A percentile compares a stretch with the other conserved stretches of the same genome.
phyloP scores from a whole-genome alignment of 768 basidiomycete species.

The Neoboletus brunneissimus region DNA sequence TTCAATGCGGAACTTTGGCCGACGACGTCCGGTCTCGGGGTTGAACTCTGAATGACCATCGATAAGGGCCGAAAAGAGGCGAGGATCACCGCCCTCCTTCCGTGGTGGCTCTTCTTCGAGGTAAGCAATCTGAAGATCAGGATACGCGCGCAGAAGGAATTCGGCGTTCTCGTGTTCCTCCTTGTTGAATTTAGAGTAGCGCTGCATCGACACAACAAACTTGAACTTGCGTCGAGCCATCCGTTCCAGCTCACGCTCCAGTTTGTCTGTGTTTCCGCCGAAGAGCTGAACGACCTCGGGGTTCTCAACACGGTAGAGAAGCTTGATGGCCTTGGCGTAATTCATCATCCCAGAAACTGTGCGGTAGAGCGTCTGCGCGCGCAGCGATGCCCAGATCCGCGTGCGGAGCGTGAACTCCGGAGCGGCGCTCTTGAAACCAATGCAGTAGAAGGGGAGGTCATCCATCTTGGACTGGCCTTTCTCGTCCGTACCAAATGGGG shows the following conservation, averaged over 20 bases:
- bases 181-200: slow-evolving; percentile 99
- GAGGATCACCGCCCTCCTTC: slow-evolving; percentile 92
- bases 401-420: slow-evolving; percentile 98
- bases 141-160: slow-evolving; percentile 95
- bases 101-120: slow-evolving; percentile 92
- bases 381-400: slow-evolving; percentile 97
- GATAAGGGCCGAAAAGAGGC: slow-evolving; percentile 94
- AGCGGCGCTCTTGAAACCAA: slow-evolving; percentile 98
- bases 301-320: slow-evolving; percentile 99
- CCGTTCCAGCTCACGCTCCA: slow-evolving; percentile 93
- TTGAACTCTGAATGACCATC: slow-evolving; percentile 98
- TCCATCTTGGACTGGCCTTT: slow-evolving; percentile 82
- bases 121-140: slow-evolving; percentile 97
- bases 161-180: slow-evolving; percentile 99
- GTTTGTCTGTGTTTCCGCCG: slow-evolving; percentile 95
- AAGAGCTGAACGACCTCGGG: slow-evolving; percentile 97
- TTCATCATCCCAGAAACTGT: slow-evolving; percentile 99
- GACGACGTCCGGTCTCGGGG: slow-evolving; percentile 80
- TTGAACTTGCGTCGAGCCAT: slow-evolving; percentile 99
- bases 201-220: slow-evolving; percentile 98
- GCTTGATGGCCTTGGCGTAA: slow-evolving; percentile 98
- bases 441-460: slow-evolving; percentile 95
- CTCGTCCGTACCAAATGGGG: slow-evolving; percentile 74
- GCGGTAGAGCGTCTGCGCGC: slow-evolving; percentile 97
- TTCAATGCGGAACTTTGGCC: slow-evolving; percentile 98